Conservation (phyloP, 805 yeast genomes). For the Starmera quercuum region DNA sequence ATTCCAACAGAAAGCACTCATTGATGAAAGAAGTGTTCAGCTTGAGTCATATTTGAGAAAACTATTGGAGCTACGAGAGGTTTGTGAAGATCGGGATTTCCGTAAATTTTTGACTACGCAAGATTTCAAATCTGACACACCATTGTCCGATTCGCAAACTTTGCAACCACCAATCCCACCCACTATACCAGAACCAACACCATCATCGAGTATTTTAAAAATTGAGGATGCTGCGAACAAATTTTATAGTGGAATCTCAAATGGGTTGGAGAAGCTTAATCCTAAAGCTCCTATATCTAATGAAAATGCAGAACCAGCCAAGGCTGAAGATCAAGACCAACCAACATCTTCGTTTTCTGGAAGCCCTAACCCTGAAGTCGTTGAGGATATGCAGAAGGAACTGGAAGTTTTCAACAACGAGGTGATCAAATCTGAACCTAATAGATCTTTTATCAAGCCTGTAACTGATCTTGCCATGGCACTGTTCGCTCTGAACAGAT, state of each 20-base stretch:
- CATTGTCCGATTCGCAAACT: too few relatives aligned
- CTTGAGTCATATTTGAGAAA: slow-evolving; percentile 56
- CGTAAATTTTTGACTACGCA: slow-evolving; percentile 60
- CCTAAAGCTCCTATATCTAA: slow-evolving; percentile 5
- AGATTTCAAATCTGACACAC: slow-evolving; percentile 9
- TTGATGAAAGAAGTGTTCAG: slow-evolving; percentile 54
- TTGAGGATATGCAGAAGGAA: slow-evolving; percentile 47
- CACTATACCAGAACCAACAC: background rate
- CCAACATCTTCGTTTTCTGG: background rate
- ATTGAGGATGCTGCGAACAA: slow-evolving; percentile 14
- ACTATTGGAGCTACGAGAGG: slow-evolving; percentile 53
- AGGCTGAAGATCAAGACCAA: background rate
- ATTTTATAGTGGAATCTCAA: slow-evolving; percentile 12
- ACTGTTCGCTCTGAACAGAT: slow-evolving; percentile 55
- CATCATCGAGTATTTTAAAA: slow-evolving; percentile 5
- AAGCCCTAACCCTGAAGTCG: slow-evolving; percentile 14
- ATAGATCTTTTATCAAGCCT: slow-evolving; percentile 63
- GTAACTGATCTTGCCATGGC: slow-evolving; percentile 70
- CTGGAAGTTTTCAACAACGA: slow-evolving; percentile 33
- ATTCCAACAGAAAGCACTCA: slow-evolving; percentile 55
- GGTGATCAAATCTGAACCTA: slow-evolving; percentile 10
- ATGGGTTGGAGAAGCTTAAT: slow-evolving; percentile 9
- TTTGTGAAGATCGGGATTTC: slow-evolving; percentile 68
- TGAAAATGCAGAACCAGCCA: slow-evolving; percentile 2
- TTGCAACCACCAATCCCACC: background rate